Percentiles rank a stretch among this genome's conserved stretches.
Conservation (phyloP, 805 yeast genomes). For the Starmerella apis region DNA sequence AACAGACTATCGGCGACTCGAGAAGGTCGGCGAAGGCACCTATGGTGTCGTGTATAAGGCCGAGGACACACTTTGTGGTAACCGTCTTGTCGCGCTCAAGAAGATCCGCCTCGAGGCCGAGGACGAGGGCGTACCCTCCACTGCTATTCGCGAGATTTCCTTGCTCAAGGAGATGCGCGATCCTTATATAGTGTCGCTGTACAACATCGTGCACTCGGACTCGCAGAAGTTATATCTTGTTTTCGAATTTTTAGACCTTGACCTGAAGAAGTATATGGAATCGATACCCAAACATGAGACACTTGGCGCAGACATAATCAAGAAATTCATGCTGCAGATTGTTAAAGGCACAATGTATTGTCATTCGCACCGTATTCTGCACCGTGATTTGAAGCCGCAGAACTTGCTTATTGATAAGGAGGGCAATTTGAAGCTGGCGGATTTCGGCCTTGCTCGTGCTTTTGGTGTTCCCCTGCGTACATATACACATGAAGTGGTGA, state of each 20-base stretch:
- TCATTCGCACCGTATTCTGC: slow-evolving; percentile 87
- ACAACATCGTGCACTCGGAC: slow-evolving; percentile 92
- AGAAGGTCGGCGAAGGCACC: slow-evolving; percentile 94
- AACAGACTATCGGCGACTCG: slow-evolving; percentile 84
- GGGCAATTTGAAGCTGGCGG: slow-evolving; percentile 82
- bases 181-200: slow-evolving; percentile 81
- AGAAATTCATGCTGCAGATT: slow-evolving; percentile 83
- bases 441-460: slow-evolving; percentile 93
- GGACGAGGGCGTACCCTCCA: slow-evolving; percentile 97
- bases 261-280: slow-evolving; percentile 94
- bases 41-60: slow-evolving; percentile 98
- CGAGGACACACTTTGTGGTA: slow-evolving; percentile 73
- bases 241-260: slow-evolving; percentile 87
- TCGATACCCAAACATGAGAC: slow-evolving; percentile 84
- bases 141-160: slow-evolving; percentile 94
- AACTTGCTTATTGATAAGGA: slow-evolving; percentile 88
- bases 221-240: slow-evolving; percentile 85
- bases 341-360: slow-evolving; percentile 86
- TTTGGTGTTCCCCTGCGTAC: slow-evolving; percentile 96
- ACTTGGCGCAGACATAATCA: slow-evolving; percentile 79
- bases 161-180: slow-evolving; percentile 86
- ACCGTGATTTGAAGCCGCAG: slow-evolving; percentile 94
- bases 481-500: slow-evolving; percentile 95
- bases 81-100: slow-evolving; percentile 89
- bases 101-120: slow-evolving; percentile 93